Evolutionary conservation across 192 early-diverging fungal species (phyloP).

Genomic region (Backusella liffmaniae): DNA sequence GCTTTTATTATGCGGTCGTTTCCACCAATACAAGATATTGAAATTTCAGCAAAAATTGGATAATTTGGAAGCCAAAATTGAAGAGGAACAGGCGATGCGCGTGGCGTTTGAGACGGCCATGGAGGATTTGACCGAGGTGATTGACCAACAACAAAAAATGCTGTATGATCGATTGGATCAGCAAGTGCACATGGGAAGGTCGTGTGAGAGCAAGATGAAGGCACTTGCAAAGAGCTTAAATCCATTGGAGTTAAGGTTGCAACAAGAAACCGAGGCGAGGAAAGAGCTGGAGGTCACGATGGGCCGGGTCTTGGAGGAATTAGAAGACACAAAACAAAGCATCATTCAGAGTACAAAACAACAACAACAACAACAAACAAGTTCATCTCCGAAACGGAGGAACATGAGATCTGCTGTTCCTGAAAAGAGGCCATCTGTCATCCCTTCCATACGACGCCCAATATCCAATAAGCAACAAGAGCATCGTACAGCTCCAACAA

Average conservation of each 20-base stretch:
- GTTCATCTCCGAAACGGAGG: background rate
- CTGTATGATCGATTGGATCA: slow-evolving; percentile 16
- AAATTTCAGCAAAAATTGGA: background rate
- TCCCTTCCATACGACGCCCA: background rate
- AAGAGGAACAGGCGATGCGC: slow-evolving; percentile 19
- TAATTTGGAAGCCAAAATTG: background rate
- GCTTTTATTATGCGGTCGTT: background rate
- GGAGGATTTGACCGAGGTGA: slow-evolving; percentile 15
- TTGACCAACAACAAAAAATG: slow-evolving; percentile 24
- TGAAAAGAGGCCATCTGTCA: background rate
- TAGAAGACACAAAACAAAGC: background rate
- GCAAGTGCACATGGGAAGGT: background rate
- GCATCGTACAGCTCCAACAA: background rate
- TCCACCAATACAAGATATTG: background rate
- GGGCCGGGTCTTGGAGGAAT: background rate
- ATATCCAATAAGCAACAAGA: background rate
- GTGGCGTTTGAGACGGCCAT: slow-evolving; percentile 18
- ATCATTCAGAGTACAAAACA: background rate
- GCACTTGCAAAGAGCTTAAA: background rate
- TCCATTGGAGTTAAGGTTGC: background rate
- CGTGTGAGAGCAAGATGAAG: background rate
- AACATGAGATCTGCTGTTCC: background rate
- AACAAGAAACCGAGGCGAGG: background rate
- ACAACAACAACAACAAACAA: background rate
- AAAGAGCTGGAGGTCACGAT: background rate